phyloP scores from a whole-genome alignment of 176 grass and related monocot species.

The Alloteropsis semialata region DNA sequence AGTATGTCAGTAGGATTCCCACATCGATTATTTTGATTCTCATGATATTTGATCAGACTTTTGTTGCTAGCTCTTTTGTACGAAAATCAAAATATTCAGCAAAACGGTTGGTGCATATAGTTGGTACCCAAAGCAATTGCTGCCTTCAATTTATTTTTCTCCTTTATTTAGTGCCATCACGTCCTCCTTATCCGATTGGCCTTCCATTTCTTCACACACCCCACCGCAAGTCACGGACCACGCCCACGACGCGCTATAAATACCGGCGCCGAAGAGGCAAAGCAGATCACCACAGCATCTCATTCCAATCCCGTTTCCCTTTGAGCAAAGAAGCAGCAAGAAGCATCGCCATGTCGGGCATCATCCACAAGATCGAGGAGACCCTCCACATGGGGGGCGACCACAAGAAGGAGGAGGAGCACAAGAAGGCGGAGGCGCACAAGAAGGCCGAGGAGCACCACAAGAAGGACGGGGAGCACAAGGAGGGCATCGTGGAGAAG shows the following conservation, averaged over 20 bases:
- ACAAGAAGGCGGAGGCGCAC: constrained; percentile 56
- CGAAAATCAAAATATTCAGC: neutral
- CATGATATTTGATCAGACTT: neutral
- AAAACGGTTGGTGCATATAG: neutral
- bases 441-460: constrained; percentile 42
- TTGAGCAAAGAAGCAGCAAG: neutral
- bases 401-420: constrained; percentile 60
- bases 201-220: constrained; percentile 35
- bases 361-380: constrained; percentile 90
- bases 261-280: neutral
- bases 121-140: constrained; percentile 9
- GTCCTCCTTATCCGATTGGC: constrained; percentile 27
- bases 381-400: constrained; percentile 85
- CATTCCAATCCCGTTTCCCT: neutral
- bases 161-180: neutral
- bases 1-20: neutral
- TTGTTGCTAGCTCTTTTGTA: neutral
- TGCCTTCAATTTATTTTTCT: neutral
- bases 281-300: constrained; percentile 22
- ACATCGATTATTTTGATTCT: neutral
- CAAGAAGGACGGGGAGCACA: constrained; percentile 60
- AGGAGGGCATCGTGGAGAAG: constrained; percentile 68
- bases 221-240: constrained; percentile 6
- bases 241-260: constrained; percentile 50
- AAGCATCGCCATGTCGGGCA: constrained; percentile 61